Conservation (phyloP, 352 stramenopile species). For the Phytophthora multivora region DNA sequence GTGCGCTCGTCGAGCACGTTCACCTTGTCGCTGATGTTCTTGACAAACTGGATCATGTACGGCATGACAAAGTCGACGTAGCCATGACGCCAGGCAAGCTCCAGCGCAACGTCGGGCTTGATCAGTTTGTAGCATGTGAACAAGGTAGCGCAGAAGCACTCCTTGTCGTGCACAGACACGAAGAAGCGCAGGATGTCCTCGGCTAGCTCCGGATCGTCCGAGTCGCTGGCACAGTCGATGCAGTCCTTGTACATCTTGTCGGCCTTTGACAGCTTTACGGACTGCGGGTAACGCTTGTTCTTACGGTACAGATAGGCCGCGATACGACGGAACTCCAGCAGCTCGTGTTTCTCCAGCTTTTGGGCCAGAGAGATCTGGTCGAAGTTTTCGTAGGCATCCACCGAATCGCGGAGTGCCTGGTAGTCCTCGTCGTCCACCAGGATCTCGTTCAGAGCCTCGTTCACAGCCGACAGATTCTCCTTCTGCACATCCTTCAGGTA, state of each 20-base stretch:
- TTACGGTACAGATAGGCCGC: slow-evolving; percentile 99
- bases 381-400: slow-evolving; percentile 99
- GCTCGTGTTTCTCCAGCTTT: slow-evolving; percentile 98
- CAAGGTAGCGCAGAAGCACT: slow-evolving; percentile 98
- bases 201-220: slow-evolving; percentile 94
- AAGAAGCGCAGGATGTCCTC: slow-evolving; percentile 99
- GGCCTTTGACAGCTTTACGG: slow-evolving; percentile 98
- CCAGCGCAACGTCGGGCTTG: slow-evolving; percentile 98
- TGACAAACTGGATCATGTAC: slow-evolving; percentile 99
- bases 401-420: slow-evolving; percentile 95
- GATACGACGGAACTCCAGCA: slow-evolving; percentile 99
- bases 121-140: slow-evolving; percentile 99
- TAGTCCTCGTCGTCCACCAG: slow-evolving; percentile 98
- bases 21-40: slow-evolving; percentile 96
- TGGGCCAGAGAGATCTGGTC: slow-evolving; percentile 98
- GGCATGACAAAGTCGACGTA: slow-evolving; percentile 99
- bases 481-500: slow-evolving; percentile 99
- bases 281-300: slow-evolving; percentile 99
- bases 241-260: slow-evolving; percentile 99
- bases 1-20: slow-evolving; percentile 93
- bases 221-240: slow-evolving; percentile 98
- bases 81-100: slow-evolving; percentile 98
- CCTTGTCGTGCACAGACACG: slow-evolving; percentile 98
- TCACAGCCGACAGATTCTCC: slow-evolving; percentile 98
- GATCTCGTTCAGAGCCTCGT: slow-evolving; percentile 99